Base-by-base conservation (phyloP, 495 filamentous ascomycete species). In the Massariosphaeria phaeospora region DNA sequence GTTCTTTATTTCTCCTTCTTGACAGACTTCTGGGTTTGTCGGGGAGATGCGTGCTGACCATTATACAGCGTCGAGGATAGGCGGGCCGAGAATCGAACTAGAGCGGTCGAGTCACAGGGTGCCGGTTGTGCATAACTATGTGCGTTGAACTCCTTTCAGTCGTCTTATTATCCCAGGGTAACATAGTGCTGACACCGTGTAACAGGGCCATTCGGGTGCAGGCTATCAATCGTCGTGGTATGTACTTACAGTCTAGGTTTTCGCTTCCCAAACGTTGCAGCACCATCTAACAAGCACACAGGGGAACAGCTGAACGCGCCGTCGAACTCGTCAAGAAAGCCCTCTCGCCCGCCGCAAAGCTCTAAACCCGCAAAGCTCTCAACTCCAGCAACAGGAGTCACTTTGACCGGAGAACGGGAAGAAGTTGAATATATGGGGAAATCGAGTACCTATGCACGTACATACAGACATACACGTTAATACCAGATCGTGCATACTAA, bases 171-270 rank as follows among this genome's bases (percentile, higher is more conserved):
- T n/a, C n/a, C n/a, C n/a, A n/a, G n/a, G n/a, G n/a, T n/a, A n/a
- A n/a, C n/a, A n/a, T n/a, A n/a, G n/a, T n/a, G n/a, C n/a, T n/a
- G n/a, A n/a, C n/a, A n/a, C n/a, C n/a, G n/a, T n/a, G n/a, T n/a
- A n/a, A n/a, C n/a, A n/a, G n/a, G 54, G 59, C 13, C 52, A 57
- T 46, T 45, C 59, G 0, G 59, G 59, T 1, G 54, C 59, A 2
- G 59, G 59, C 17, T 63, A 54, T 63, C 59, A 63, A 40, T 39
- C 40, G 21, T 58, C 54, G 21, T 63, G 59, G 53, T 62, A 23
- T 48, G 59, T 52, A 20, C 11, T 21, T 11, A 2, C 7, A 18
- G 27, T 23, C 46, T 21, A n/a, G 40, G 23, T 25, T 12, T 47
- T 15, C 23, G 17, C 3, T 44, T 2, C 24, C 4, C 29, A 8